Evolutionary conservation across 805 yeast genomes (phyloP), one percentile per base, ranked within the genome.

Genomic region (Scheffersomyces coipomensis): DNA sequence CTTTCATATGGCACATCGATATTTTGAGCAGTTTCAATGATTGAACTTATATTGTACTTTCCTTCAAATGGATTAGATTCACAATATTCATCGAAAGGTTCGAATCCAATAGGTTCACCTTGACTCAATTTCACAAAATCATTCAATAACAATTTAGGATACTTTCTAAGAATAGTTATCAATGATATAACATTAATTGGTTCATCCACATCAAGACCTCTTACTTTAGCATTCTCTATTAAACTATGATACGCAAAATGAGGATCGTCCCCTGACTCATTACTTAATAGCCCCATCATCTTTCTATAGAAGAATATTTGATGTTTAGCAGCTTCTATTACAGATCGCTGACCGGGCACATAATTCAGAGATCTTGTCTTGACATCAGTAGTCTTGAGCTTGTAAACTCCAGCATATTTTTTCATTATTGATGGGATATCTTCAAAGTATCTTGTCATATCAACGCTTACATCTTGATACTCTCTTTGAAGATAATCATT

Each of bases 271-370:
- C 57, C 30, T 1, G 34, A 18, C 11, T 49, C 47, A 0, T 51
- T 35, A 17, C 42, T 42, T 24, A 81, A 46, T 2, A 58, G 42
- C 16, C 66, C 73, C 5, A 82, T 46, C 37, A 85, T 68, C 30
- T 66, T 57, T 16, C 77, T 62, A 53, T 85, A 85, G 46, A 79
- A 73, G 60, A 71, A 69, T 3, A 82, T 79, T 60, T 85, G 93
- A n/a, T 70, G 43, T 49, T 73, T 72, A 2, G 85, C 73, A 5
- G 75, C 65, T 3, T 59, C 51, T 11, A 77, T 43, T 1, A 80
- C 83, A 10, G 77, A 68, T 1, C 57, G 49, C 45, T 79, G 84
- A 0, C 47, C 34, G 0, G 90, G 89, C 1, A 75, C 43, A 1
- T 46, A 48, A 29, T 60, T 64, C 30, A 49, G 50, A 0, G 64